phyloP scores from a whole-genome alignment of 1,284 basidiomycete genomes.

The Caloboletus firmus region DNA sequence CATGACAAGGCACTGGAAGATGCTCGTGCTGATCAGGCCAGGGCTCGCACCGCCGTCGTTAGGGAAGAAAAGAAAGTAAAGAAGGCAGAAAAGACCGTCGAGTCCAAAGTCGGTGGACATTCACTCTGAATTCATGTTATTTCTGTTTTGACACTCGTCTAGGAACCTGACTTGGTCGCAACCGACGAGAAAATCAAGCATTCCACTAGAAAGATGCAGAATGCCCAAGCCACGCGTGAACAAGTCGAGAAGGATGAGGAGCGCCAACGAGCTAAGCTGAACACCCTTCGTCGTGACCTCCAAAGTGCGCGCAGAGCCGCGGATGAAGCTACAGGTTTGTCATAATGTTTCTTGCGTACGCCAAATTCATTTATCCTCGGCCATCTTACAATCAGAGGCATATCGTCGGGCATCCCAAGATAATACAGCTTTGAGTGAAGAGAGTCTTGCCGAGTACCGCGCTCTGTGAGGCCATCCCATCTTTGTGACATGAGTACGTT shows the following conservation, averaged over 20 bases:
- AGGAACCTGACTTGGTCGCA: conserved; percentile 82
- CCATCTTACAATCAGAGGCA: conserved; percentile 52
- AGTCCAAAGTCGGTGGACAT: conserved; percentile 62
- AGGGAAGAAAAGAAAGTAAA: conserved; percentile 79
- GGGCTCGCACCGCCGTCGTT: conserved; percentile 69
- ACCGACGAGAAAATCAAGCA: conserved; percentile 88
- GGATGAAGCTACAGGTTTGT: conserved; percentile 71
- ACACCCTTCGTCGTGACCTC: conserved; percentile 63
- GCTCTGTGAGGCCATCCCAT: conserved; percentile 57
- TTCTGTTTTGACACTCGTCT: neutral
- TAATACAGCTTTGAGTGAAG: conserved; percentile 79
- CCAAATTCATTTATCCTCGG: conserved; percentile 1
- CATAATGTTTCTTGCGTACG: neutral
- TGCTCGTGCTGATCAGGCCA: conserved; percentile 79
- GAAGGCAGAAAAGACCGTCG: conserved; percentile 80
- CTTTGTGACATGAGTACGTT: neutral
- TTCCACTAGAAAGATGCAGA: conserved; percentile 73
- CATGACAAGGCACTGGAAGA: conserved; percentile 75
- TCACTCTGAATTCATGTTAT: neutral
- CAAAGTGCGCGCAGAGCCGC: conserved; percentile 68
- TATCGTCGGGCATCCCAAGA: conserved; percentile 72
- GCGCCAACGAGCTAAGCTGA: conserved; percentile 63
- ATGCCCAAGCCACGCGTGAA: conserved; percentile 63
- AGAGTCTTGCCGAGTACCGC: conserved; percentile 87
- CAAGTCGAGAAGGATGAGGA: conserved; percentile 70